Base-by-base conservation (phyloP, 1,139 yeast genomes). In the Geotrichum citri-aurantii region DNA sequence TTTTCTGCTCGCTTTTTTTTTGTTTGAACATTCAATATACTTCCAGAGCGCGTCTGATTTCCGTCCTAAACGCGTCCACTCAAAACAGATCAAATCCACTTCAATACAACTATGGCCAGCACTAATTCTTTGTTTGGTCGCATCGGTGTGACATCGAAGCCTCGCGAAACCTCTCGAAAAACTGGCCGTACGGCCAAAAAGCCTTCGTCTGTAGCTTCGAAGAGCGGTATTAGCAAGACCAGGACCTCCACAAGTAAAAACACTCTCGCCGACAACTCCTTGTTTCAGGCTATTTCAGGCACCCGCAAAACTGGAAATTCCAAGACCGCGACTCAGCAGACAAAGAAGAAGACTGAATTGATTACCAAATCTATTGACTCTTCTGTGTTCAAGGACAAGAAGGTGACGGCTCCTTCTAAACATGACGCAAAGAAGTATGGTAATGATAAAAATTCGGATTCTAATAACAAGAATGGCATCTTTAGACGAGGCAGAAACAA, bases 211-310 rank as follows among this genome's bases (percentile, higher is more conserved):
- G n/a, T 19, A 2, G 19, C 44, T 2, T 7, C 21, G 2, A 37
- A 37, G 21, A 37, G 10, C 21, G 19, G 44, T n/a, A 19, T 37
- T 19, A 37, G 10, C 21, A 37, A 37, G 48, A 26, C 23, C 54
- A 21, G 19, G 17, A n/a, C 17, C 11, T 26, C 31, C 8, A n/a
- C 27, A 27, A 51, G 37, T 23, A 31, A 29, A 17, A 52, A 33
- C 44, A 46, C 48, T 21, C 46, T 53, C 24, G 48, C 52, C 17
- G 48, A 57, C 10, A 57, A 57, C 50, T 31, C 52, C 17, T 37
- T 57, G 11, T 57, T 52, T n/a, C 33, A 42, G 37, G 59, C 59
- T 2, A 57, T 57, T 19, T 27, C 47, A 11, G 60, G 60, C 3
- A 50, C 23, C 17, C 50, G 60, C 27, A 27, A 42, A 8, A 29